Evolutionary conservation across 2,329 filamentous ascomycete species (phyloP).

Genomic region (Fusarium sp.): DNA sequence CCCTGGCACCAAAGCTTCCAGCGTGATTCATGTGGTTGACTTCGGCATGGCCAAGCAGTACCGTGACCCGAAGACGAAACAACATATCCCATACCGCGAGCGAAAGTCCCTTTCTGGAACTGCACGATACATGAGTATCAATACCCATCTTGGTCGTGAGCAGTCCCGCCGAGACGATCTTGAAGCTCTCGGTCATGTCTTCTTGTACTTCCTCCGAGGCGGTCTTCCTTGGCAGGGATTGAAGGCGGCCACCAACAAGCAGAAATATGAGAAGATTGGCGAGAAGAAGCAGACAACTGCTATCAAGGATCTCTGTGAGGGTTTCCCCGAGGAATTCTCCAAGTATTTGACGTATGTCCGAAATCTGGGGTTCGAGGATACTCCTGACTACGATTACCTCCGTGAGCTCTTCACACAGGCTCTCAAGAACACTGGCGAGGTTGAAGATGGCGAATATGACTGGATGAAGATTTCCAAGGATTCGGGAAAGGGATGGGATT

Average conservation of each 20-base stretch:
- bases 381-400: constrained; percentile 97
- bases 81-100: constrained; percentile 97
- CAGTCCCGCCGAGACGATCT: constrained; percentile 96
- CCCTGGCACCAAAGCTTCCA: constrained; percentile 90
- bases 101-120: constrained; percentile 96
- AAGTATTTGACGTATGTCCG: constrained; percentile 98
- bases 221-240: constrained; percentile 77
- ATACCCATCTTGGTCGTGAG: constrained; percentile 95
- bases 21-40: constrained; percentile 98
- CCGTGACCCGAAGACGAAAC: constrained; percentile 97
- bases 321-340: constrained; percentile 96
- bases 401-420: constrained; percentile 96
- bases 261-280: constrained; percentile 99
- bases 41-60: constrained; percentile 99
- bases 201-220: constrained; percentile 79
- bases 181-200: constrained; percentile 82
- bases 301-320: constrained; percentile 96
- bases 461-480: constrained; percentile 97
- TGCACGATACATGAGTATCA: constrained; percentile 99
- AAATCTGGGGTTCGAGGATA: constrained; percentile 98
- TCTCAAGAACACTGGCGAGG: constrained; percentile 90
- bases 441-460: constrained; percentile 98
- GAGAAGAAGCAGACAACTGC: constrained; percentile 99
- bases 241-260: constrained; percentile 83
- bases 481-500: constrained; percentile 88